Evolutionary conservation across 225 moss, liverwort and hornwort genomes (phyloP), one percentile per base, ranked within the genome.

Genomic region (Ulota crispa): DNA sequence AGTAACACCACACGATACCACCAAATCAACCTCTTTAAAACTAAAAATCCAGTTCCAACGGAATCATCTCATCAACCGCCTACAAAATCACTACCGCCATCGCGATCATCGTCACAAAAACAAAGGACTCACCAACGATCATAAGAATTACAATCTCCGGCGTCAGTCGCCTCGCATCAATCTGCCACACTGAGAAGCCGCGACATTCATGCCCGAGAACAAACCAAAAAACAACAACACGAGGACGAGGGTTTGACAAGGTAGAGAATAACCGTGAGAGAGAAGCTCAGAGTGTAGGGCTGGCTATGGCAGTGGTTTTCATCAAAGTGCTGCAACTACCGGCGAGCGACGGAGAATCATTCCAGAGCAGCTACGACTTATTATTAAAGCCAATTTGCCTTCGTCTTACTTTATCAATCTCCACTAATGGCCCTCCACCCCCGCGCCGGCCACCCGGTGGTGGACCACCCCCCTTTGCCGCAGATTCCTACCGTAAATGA

Each of bases 261-360:
- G 28, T 1, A 4, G 2, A 8, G n/a, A 32, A 24, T 55, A 54
- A 28, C 23, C 5, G 75, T n/a, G 31, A 74, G 14, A 21, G 8
- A 34, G 81, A 47, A 45, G 20, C 70, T 50, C 18, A 27, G 24
- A 45, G 42, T 23, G 36, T 4, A 9, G 24, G 26, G 53, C 54
- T 42, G 78, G 83, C 72, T 78, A 83, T 72, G 78, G 73, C 72
- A 57, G 59, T 79, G 66, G 21, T 31, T 59, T 45, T 34, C 50
- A 73, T 67, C 67, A 59, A 37, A 55, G 56, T 57, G 42, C 72
- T 72, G 83, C 83, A 83, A 72, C 65, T 34, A 42, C 56, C 9
- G 5, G 34, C 8, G 30, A 65, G 41, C 73, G 6, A 30, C 43
- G 41, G 66, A 41, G 77, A 77, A 64, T 70, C 4, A 28, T 63